Conservation (phyloP, 208 protist species). For the Wallacemonas sp. region DNA sequence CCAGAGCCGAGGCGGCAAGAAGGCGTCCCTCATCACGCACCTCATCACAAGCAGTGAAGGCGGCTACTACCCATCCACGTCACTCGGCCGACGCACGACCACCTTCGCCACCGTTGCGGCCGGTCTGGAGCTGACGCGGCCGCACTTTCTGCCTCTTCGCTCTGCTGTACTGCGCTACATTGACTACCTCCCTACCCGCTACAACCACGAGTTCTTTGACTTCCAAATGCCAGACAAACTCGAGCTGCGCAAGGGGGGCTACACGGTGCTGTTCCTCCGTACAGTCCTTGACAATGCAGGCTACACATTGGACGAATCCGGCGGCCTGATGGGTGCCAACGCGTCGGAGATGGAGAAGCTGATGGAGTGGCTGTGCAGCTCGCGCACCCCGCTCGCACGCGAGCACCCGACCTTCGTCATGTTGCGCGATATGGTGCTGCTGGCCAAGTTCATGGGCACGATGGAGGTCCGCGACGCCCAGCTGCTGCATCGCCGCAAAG, state of each 20-base stretch:
- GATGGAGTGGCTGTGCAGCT: conserved; percentile 69
- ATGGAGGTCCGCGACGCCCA: conserved; percentile 83
- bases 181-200: conserved; percentile 21
- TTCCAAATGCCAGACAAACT: conserved; percentile 76
- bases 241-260: conserved; percentile 65
- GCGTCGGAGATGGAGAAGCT: conserved; percentile 76
- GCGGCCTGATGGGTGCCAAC: conserved; percentile 22
- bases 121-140: conserved; percentile 60
- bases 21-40: conserved; percentile 33
- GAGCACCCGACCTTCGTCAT: conserved; percentile 65
- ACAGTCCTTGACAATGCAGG: conserved; percentile 53
- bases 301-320: conserved; percentile 51
- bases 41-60: conserved; percentile 38
- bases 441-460: conserved; percentile 76
- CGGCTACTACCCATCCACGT: conserved; percentile 69
- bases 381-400: conserved; percentile 45
- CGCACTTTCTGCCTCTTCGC: conserved; percentile 47
- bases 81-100: conserved; percentile 43
- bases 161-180: conserved; percentile 66
- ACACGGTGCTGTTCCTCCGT: conserved; percentile 64
- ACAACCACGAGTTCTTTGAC: conserved; percentile 60
- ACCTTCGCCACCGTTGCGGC: conserved; percentile 46
- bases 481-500: conserved; percentile 60
- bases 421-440: conserved; percentile 70
- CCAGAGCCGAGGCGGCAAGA: conserved; percentile 19